Percentiles rank a stretch among this genome's conserved stretches.
phyloP scores from a whole-genome alignment of 768 basidiomycete genomes.

The Rhodotorula graminis region DNA sequence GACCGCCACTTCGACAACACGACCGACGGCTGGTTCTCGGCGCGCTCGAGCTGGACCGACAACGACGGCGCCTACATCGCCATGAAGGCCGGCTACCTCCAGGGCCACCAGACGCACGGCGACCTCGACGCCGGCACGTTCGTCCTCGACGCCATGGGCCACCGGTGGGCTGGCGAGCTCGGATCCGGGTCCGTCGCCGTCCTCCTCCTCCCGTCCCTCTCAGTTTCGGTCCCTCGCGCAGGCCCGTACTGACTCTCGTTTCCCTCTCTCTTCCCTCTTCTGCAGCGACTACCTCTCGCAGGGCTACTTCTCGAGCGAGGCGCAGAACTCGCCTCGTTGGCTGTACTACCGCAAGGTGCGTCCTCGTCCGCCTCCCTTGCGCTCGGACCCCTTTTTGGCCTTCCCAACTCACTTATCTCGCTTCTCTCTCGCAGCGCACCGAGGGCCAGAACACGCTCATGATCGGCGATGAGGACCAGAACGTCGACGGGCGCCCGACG shows the following conservation, averaged over 20 bases:
- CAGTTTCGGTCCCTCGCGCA: too few relatives aligned
- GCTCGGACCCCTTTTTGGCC: not conserved
- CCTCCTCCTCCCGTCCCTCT: not conserved
- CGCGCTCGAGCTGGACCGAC: slow-evolving; percentile 91
- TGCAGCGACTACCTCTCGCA: slow-evolving; percentile 60
- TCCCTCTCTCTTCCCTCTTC: too few relatives aligned
- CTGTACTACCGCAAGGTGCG: slow-evolving; percentile 70
- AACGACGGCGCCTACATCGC: slow-evolving; percentile 74
- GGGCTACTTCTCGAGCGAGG: slow-evolving; percentile 72
- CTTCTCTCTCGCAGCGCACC: slow-evolving; percentile 58
- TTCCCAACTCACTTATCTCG: not conserved
- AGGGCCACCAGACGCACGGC: slow-evolving; percentile 70
- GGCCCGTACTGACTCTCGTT: not conserved
- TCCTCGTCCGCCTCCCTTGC: not conserved
- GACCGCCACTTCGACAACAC: slow-evolving; percentile 73
- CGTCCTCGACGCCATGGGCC: slow-evolving; percentile 86
- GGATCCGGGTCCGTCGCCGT: slow-evolving; percentile 57
- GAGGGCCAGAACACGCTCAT: slow-evolving; percentile 95
- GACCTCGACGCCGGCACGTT: slow-evolving; percentile 94
- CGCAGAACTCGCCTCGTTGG: slow-evolving; percentile 66
- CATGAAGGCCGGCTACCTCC: slow-evolving; percentile 76
- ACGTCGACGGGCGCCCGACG: slow-evolving; percentile 61
- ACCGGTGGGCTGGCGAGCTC: slow-evolving; percentile 90
- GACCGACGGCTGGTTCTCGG: slow-evolving; percentile 79
- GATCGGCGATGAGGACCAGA: slow-evolving; percentile 71